Conservation (phyloP, 192 early-diverging fungal species). For the Linnemannia elongata region DNA sequence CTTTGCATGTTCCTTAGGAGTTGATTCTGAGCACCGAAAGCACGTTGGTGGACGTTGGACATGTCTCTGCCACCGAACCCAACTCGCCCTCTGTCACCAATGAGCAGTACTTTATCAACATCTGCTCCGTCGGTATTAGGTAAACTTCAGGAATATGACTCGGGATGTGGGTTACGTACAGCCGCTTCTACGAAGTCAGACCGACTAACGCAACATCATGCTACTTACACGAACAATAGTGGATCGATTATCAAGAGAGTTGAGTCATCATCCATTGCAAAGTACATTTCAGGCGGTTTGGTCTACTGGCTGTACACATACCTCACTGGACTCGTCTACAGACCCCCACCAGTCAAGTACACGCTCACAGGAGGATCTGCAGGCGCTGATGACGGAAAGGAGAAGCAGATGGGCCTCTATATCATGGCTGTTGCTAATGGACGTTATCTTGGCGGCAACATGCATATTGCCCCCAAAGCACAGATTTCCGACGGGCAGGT, state of each 20-base stretch:
- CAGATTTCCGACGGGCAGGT: constrained; percentile 40
- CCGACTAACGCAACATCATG: not conserved
- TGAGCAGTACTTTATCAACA: constrained; percentile 49
- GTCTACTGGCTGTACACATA: constrained; percentile 55
- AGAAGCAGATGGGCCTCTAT: constrained; percentile 32
- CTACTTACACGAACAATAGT: not conserved
- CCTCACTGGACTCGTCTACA: constrained; percentile 34
- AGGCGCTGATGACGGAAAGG: constrained; percentile 9
- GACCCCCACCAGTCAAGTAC: constrained; percentile 34
- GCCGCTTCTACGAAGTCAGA: not conserved
- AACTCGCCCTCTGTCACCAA: constrained; percentile 9
- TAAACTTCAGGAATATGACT: not conserved
- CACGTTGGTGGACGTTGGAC: constrained; percentile 36
- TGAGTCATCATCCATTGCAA: constrained; percentile 39
- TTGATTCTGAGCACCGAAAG: constrained; percentile 30
- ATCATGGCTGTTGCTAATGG: constrained; percentile 54
- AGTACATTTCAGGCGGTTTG: constrained; percentile 37
- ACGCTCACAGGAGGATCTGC: not conserved
- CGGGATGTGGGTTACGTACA: not conserved
- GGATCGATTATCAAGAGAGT: constrained; percentile 47
- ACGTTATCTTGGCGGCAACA: constrained; percentile 40
- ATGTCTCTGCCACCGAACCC: constrained; percentile 24
- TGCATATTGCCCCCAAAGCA: constrained; percentile 48
- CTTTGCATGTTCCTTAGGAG: not conserved
- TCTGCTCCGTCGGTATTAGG: constrained; percentile 48